A percentile compares a stretch with the other conserved stretches of the same genome.
Conservation (phyloP, 306 rosid genomes). For the Luffa aegyptiaca region DNA sequence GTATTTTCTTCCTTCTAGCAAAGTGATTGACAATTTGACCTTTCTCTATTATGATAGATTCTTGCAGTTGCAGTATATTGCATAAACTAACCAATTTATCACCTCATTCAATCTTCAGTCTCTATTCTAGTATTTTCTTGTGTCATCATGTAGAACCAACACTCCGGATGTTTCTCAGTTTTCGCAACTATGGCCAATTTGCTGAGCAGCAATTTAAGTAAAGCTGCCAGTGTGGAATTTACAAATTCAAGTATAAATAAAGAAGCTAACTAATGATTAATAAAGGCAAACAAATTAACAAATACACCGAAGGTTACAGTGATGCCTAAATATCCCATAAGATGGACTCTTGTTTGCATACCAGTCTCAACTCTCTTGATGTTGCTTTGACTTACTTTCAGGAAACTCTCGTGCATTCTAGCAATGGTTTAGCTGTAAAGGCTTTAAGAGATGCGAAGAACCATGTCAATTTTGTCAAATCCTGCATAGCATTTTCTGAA, state of each 20-base stretch:
- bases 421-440: constrained; percentile 66
- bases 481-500: constrained; percentile 85
- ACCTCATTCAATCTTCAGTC: neutral
- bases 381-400: constrained; percentile 31
- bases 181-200: neutral
- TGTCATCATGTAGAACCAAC: neutral
- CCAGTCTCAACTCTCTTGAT: constrained; percentile 1
- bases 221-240: neutral
- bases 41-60: neutral
- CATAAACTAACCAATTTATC: neutral
- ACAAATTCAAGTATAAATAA: neutral
- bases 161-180: neutral
- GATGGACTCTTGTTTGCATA: neutral
- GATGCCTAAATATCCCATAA: neutral
- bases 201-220: neutral
- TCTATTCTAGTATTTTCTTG: neutral
- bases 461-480: constrained; percentile 49
- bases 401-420: constrained; percentile 81
- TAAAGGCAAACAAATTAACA: neutral
- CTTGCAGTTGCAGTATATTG: neutral
- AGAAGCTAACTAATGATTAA: neutral
- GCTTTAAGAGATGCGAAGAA: constrained; percentile 42
- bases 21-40: constrained; percentile 3
- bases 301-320: neutral
- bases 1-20: neutral